phyloP scores from a whole-genome alignment of 2,329 filamentous ascomycete genomes.

The Botryotinia narcissicola region DNA sequence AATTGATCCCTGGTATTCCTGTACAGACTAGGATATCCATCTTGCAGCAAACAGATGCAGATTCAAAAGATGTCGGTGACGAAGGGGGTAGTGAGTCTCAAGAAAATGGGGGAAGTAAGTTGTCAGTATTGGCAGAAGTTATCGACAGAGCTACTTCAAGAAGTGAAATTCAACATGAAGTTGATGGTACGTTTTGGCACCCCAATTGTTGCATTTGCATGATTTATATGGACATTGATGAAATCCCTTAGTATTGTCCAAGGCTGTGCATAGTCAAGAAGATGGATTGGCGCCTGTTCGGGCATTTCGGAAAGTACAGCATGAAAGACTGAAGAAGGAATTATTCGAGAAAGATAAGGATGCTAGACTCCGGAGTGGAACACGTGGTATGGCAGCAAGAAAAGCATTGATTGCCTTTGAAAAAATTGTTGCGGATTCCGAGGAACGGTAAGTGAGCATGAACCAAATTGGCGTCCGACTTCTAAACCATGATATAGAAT shows the following conservation, averaged over 20 bases:
- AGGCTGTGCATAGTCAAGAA: slow-evolving; percentile 53
- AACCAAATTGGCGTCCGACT: not conserved
- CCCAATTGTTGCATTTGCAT: not conserved
- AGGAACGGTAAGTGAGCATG: slow-evolving; percentile 33
- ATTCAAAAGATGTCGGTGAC: slow-evolving; percentile 37
- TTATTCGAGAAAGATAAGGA: slow-evolving; percentile 71
- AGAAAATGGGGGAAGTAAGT: slow-evolving; percentile 31
- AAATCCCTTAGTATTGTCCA: slow-evolving; percentile 51
- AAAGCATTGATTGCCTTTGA: slow-evolving; percentile 71
- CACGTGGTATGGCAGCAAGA: slow-evolving; percentile 70
- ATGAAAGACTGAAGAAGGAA: slow-evolving; percentile 59
- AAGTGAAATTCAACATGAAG: slow-evolving; percentile 58
- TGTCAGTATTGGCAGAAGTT: slow-evolving; percentile 64
- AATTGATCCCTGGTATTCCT: slow-evolving; percentile 73
- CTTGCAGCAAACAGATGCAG: slow-evolving; percentile 60
- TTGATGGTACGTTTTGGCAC: slow-evolving; percentile 48
- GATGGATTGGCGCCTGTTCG: slow-evolving; percentile 58
- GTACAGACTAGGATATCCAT: slow-evolving; percentile 64
- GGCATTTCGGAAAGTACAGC: slow-evolving; percentile 59
- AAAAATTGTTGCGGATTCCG: slow-evolving; percentile 57
- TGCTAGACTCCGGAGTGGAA: slow-evolving; percentile 70
- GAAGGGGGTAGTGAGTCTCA: slow-evolving; percentile 32
- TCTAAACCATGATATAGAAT: slow-evolving; percentile 35
- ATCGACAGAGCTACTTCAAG: slow-evolving; percentile 58
- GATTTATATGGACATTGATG: not conserved